A percentile compares a stretch with the other conserved stretches of the same genome.
phyloP scores from a whole-genome alignment of 371 early-diverging fungal genomes.

The Phascolomyces articulosus region DNA sequence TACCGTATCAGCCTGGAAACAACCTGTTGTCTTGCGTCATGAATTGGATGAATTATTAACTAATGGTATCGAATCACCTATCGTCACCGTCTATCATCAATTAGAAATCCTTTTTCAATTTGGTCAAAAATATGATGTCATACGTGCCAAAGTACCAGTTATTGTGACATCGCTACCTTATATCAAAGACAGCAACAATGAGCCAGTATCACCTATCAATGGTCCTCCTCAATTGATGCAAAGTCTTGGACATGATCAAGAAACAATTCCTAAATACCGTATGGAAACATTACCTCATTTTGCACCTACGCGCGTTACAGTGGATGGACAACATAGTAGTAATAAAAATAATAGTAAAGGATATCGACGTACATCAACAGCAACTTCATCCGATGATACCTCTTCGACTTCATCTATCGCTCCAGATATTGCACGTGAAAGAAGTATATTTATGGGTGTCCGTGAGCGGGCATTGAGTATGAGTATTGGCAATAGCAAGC shows the following conservation, averaged over 20 bases:
- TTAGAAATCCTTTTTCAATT: conserved; percentile 40
- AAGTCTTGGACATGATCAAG: background rate
- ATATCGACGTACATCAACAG: background rate
- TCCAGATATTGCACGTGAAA: conserved; percentile 7
- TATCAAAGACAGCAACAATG: background rate
- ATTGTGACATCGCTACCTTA: conserved; percentile 30
- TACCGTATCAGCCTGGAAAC: conserved; percentile 32
- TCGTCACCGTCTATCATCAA: conserved; percentile 43
- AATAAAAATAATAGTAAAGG: background rate
- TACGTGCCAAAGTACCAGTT: conserved; percentile 39
- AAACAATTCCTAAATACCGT: conserved; percentile 1
- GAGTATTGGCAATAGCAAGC: background rate
- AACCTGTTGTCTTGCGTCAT: conserved; percentile 34
- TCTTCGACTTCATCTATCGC: background rate
- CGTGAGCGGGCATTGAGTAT: background rate
- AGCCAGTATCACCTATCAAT: background rate
- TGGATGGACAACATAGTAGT: background rate
- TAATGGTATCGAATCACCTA: conserved; percentile 37
- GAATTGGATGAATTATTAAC: conserved; percentile 31
- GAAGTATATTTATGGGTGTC: conserved; percentile 4
- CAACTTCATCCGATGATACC: background rate
- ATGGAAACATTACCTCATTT: conserved; percentile 2
- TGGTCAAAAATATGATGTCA: conserved; percentile 37
- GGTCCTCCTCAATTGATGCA: background rate
- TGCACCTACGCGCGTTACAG: background rate